These are phyloP conservation scores for Wickerhamomyces kurtzmanii DNA, from an alignment of 805 yeast species.

Conservation along the genomic window DNA sequence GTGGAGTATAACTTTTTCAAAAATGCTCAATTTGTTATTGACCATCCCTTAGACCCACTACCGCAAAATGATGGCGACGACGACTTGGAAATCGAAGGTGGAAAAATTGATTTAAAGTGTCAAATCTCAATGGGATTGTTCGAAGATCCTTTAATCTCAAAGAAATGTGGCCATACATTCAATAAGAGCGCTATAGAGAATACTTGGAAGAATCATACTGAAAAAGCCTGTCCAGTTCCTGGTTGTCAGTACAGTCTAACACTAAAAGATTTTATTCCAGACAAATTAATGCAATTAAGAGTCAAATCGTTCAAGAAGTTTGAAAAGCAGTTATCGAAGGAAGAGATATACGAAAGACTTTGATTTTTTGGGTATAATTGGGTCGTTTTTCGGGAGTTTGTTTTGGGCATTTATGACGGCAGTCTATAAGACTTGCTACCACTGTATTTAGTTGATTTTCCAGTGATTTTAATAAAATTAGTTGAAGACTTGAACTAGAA, in stretches of 20 bases:
- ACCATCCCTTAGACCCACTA: slow-evolving; percentile 53
- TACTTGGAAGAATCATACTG: slow-evolving; percentile 16
- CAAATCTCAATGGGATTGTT: slow-evolving; percentile 51
- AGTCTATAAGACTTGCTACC: no score
- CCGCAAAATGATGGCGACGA: slow-evolving; percentile 40
- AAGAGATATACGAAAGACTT: slow-evolving; percentile 7
- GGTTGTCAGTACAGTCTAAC: slow-evolving; percentile 38
- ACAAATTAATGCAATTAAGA: slow-evolving; percentile 46
- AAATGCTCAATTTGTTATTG: slow-evolving; percentile 36
- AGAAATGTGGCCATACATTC: slow-evolving; percentile 51
- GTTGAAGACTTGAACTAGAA: no score
- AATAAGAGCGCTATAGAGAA: slow-evolving; percentile 36
- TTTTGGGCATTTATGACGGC: no score
- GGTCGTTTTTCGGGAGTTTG: no score
- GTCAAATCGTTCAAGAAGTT: slow-evolving; percentile 28
- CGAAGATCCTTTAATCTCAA: slow-evolving; percentile 44
- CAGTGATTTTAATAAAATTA: no score
- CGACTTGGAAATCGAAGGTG: slow-evolving; percentile 61
- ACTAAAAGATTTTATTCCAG: slow-evolving; percentile 33
- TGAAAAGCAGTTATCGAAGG: slow-evolving; percentile 5
- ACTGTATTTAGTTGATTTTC: no score
- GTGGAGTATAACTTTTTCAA: slow-evolving; percentile 19
- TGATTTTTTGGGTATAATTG: background rate
- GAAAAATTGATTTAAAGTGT: slow-evolving; percentile 56
- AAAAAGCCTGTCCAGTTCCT: slow-evolving; percentile 45